Conservation (phyloP, 2,329 filamentous ascomycete genomes). For the Alternaria triticina region DNA sequence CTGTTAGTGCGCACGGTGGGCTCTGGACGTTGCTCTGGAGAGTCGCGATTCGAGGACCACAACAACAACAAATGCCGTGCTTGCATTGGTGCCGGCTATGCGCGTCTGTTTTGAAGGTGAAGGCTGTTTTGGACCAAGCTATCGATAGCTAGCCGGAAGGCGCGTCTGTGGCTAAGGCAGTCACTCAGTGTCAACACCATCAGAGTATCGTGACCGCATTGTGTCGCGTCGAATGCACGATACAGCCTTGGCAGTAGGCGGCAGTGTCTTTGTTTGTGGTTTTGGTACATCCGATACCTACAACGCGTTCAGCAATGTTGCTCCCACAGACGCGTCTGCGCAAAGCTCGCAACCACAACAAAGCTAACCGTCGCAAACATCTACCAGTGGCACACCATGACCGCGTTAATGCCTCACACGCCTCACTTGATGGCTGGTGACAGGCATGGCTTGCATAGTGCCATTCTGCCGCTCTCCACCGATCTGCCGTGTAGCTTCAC, state of each 20-base stretch:
- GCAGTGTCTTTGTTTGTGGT: background rate
- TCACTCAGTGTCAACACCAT: slow-evolving; percentile 26
- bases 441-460: slow-evolving; percentile 28
- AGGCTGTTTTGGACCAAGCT: slow-evolving; percentile 25
- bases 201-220: slow-evolving; percentile 18
- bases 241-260: background rate
- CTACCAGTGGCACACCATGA: slow-evolving; percentile 17
- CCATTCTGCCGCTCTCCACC: slow-evolving; percentile 13
- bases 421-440: background rate
- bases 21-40: slow-evolving; percentile 21
- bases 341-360: background rate
- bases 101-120: slow-evolving; percentile 27
- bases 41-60: slow-evolving; percentile 37
- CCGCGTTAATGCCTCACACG: slow-evolving; percentile 38
- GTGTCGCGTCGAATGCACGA: background rate
- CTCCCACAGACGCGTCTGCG: background rate
- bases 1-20: background rate
- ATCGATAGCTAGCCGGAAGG: slow-evolving; percentile 32
- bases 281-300: background rate
- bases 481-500: slow-evolving; percentile 1
- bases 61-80: slow-evolving; percentile 34
- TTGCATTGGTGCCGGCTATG: slow-evolving; percentile 20
- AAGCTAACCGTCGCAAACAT: slow-evolving; percentile 10
- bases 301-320: background rate
- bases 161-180: slow-evolving; percentile 19